Evolutionary conservation across 805 yeast species (phyloP).

Genomic region (Limtongia smithiae): DNA sequence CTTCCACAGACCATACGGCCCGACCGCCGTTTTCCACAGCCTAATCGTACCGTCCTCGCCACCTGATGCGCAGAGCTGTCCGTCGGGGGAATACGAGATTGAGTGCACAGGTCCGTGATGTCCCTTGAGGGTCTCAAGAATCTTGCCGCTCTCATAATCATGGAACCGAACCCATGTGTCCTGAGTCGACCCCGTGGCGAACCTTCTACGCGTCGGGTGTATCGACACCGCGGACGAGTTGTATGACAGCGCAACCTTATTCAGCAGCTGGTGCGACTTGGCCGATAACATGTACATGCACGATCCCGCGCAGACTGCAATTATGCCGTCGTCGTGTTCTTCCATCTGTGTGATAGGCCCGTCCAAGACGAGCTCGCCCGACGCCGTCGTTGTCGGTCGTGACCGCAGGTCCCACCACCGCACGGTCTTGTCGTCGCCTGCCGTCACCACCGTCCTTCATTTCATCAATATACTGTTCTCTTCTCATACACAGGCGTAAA

Average conservation of each 20-base stretch:
- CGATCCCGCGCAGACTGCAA: slow-evolving; percentile 31
- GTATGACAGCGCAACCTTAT: slow-evolving; percentile 31
- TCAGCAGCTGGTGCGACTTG: slow-evolving; percentile 20
- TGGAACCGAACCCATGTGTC: slow-evolving; percentile 38
- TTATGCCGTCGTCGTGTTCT: slow-evolving; percentile 22
- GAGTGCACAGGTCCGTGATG: slow-evolving; percentile 34
- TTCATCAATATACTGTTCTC: background rate
- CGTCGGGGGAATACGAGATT: slow-evolving; percentile 31
- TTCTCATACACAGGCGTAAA: too few species aligned
- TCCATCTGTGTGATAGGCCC: slow-evolving; percentile 32
- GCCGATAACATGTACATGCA: slow-evolving; percentile 28
- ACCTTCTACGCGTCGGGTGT: slow-evolving; percentile 23
- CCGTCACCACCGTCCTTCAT: slow-evolving; percentile 28
- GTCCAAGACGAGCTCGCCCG: slow-evolving; percentile 9
- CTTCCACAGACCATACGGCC: slow-evolving; percentile 38
- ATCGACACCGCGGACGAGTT: slow-evolving; percentile 33
- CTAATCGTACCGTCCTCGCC: slow-evolving; percentile 33
- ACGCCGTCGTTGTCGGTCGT: slow-evolving; percentile 6
- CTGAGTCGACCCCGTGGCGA: slow-evolving; percentile 33
- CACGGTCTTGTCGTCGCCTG: slow-evolving; percentile 29
- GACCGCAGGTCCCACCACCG: slow-evolving; percentile 34
- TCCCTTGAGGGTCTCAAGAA: slow-evolving; percentile 27
- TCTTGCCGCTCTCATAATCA: slow-evolving; percentile 24
- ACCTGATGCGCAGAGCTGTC: slow-evolving; percentile 30
- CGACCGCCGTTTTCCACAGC: slow-evolving; percentile 29